Conservation (phyloP, 2,329 filamentous ascomycete species). For the Mariannaea sp. region DNA sequence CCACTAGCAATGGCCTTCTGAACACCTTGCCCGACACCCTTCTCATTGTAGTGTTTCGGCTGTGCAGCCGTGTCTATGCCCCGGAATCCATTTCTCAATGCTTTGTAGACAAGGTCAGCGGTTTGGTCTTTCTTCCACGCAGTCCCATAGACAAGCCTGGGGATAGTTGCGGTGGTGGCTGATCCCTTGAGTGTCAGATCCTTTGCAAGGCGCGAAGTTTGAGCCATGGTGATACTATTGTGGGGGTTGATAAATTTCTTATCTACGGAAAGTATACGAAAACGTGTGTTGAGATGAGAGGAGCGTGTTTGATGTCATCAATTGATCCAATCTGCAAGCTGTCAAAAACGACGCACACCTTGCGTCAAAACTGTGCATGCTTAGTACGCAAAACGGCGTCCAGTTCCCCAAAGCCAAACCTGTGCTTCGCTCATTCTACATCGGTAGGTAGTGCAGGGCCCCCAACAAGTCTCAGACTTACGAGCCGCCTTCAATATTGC, state of each 20-base stretch:
- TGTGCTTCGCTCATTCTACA: too few relatives aligned
- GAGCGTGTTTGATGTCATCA: not conserved
- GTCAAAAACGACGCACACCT: not conserved
- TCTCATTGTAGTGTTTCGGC: conserved; percentile 77
- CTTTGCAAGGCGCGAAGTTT: conserved; percentile 40
- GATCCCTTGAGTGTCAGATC: conserved; percentile 41
- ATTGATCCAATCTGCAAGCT: not conserved
- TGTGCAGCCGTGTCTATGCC: conserved; percentile 80
- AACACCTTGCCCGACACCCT: conserved; percentile 70
- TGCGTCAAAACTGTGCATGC: not conserved
- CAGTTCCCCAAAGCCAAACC: not conserved
- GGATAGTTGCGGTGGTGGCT: conserved; percentile 50
- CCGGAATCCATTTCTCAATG: conserved; percentile 71
- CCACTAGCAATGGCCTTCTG: conserved; percentile 63
- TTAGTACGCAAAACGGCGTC: not conserved
- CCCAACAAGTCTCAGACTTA: too few relatives aligned
- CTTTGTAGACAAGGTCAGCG: conserved; percentile 68
- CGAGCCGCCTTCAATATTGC: too few relatives aligned
- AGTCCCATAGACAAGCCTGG: conserved; percentile 73
- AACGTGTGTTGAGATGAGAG: not conserved
- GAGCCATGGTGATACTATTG: conserved; percentile 24
- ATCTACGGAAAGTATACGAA: not conserved
- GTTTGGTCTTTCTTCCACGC: conserved; percentile 83
- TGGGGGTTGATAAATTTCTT: not conserved
- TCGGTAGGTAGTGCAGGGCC: too few relatives aligned